phyloP scores from a whole-genome alignment of 306 rosid species.

The Astragalus glycyphyllos region DNA sequence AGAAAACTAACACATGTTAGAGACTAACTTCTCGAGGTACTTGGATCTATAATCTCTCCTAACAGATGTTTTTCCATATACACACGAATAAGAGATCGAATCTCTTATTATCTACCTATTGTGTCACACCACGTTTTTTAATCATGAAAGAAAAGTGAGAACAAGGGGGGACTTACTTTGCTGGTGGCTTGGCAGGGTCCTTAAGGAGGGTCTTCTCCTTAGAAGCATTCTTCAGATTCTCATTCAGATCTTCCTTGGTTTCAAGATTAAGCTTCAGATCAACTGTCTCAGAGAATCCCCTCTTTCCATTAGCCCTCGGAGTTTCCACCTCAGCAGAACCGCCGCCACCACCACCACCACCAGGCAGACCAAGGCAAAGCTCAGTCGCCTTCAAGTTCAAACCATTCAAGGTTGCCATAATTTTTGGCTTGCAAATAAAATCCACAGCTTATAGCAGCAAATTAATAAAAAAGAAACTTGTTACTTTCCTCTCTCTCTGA shows the following conservation, averaged over 20 bases:
- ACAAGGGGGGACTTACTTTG: slow-evolving; percentile 61
- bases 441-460: neutral
- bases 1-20: too few relatives aligned
- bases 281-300: slow-evolving; percentile 91
- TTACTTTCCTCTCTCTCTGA: slow-evolving; percentile 26
- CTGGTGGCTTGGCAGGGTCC: slow-evolving; percentile 88
- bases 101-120: too few relatives aligned
- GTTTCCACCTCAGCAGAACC: slow-evolving; percentile 58
- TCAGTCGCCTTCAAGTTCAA: slow-evolving; percentile 88
- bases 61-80: too few relatives aligned
- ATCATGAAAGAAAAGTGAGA: too few relatives aligned
- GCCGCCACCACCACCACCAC: slow-evolving; percentile 56
- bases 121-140: too few relatives aligned
- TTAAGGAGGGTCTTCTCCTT: slow-evolving; percentile 68
- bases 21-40: too few relatives aligned
- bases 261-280: slow-evolving; percentile 87
- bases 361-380: slow-evolving; percentile 91
- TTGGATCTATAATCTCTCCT: too few relatives aligned
- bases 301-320: slow-evolving; percentile 68
- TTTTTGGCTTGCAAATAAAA: slow-evolving; percentile 49
- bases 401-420: slow-evolving; percentile 52
- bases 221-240: slow-evolving; percentile 50
- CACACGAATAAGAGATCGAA: too few relatives aligned
- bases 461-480: slow-evolving; percentile 1
- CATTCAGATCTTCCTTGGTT: slow-evolving; percentile 64